A percentile compares a stretch with the other conserved stretches of the same genome.
Conservation (phyloP, 1,284 basidiomycete genomes). For the Heterobasidion parviporum region DNA sequence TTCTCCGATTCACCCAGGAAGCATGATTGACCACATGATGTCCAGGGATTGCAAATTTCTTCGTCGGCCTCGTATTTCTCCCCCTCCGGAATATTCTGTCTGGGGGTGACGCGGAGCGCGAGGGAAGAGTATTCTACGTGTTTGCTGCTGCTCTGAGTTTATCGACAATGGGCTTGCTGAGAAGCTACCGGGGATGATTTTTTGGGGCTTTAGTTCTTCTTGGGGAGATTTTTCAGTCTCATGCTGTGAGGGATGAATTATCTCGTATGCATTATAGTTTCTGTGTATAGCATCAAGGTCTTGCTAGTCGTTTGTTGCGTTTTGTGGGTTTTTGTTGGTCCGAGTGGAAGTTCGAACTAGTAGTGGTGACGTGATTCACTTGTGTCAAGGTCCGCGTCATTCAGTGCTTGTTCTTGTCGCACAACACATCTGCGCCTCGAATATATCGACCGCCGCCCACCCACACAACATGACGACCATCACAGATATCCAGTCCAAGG, state of each 20-base stretch:
- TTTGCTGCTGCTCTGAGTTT: conserved; percentile 48
- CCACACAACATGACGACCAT: not conserved
- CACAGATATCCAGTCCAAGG: not conserved
- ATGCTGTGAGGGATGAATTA: too few relatives aligned
- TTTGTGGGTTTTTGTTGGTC: too few relatives aligned
- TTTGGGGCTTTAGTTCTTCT: not conserved
- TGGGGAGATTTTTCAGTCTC: not conserved
- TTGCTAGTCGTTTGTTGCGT: too few relatives aligned
- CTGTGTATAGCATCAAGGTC: too few relatives aligned
- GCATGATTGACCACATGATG: conserved; percentile 1
- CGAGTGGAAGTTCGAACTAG: too few relatives aligned
- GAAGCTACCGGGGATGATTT: conserved; percentile 5
- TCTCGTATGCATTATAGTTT: too few relatives aligned
- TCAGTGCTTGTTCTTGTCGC: not conserved
- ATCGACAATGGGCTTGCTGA: conserved; percentile 7
- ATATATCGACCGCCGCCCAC: not conserved
- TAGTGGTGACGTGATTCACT: too few relatives aligned
- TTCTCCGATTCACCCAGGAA: not conserved
- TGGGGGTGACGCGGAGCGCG: conserved; percentile 51
- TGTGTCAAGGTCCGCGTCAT: not conserved
- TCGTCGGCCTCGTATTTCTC: conserved; percentile 77
- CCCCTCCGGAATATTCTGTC: conserved; percentile 72
- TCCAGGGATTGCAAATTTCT: conserved; percentile 75
- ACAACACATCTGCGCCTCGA: not conserved
- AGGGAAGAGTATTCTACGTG: conserved; percentile 79